Evolutionary conservation across 2,329 filamentous ascomycete species (phyloP).

Genomic region (Penicillium vulpinum): DNA sequence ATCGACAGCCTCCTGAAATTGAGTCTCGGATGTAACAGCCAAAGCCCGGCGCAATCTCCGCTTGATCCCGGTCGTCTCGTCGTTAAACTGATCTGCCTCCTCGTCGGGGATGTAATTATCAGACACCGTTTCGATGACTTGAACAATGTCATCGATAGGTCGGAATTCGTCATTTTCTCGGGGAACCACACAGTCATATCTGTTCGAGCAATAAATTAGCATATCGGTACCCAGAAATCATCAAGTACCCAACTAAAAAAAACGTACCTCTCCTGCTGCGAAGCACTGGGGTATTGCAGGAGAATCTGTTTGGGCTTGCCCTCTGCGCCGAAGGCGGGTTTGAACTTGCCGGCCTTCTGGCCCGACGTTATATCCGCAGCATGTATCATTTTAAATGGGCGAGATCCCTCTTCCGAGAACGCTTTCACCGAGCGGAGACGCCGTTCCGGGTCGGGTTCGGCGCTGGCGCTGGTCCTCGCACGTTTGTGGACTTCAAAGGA

Average conservation of each 20-base stretch:
- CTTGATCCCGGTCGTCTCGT: constrained; percentile 71
- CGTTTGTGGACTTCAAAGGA: constrained; percentile 47
- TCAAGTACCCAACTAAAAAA: neutral
- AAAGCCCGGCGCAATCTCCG: constrained; percentile 75
- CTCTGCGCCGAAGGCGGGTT: constrained; percentile 51
- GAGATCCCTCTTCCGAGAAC: constrained; percentile 44
- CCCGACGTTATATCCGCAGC: constrained; percentile 49
- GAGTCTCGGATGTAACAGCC: constrained; percentile 64
- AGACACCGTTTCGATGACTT: constrained; percentile 67
- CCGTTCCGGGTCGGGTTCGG: constrained; percentile 48
- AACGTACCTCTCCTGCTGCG: constrained; percentile 64
- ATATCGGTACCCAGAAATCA: neutral
- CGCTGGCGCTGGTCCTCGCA: constrained; percentile 40
- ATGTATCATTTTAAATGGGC: constrained; percentile 49
- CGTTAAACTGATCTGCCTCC: constrained; percentile 66
- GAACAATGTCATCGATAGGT: constrained; percentile 66
- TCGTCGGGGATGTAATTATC: constrained; percentile 75
- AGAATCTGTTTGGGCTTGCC: constrained; percentile 55
- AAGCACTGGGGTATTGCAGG: constrained; percentile 80
- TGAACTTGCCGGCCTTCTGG: constrained; percentile 52
- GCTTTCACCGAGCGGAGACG: constrained; percentile 47
- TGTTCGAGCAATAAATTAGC: constrained; percentile 22
- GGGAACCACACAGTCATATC: constrained; percentile 74
- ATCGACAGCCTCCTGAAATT: constrained; percentile 71
- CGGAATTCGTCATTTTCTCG: constrained; percentile 75